A percentile compares a stretch with the other conserved stretches of the same genome.
These are phyloP conservation scores for Erysimum cheiranthoides DNA, from an alignment of 345 rosid species.

Conservation along the genomic window DNA sequence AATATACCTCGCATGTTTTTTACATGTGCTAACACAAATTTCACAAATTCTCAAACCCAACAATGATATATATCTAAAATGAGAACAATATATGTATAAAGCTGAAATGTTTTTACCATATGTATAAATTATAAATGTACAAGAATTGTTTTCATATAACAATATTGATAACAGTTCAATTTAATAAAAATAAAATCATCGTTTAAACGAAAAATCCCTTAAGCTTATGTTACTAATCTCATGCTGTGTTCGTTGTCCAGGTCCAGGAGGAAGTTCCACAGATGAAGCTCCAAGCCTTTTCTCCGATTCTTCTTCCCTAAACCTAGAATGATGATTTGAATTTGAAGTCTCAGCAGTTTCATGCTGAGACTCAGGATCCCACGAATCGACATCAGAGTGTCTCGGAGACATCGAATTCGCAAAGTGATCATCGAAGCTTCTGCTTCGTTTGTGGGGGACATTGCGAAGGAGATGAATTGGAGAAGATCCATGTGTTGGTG, in stretches of 20 bases:
- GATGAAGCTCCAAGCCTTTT: not conserved
- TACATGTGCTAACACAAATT: no score
- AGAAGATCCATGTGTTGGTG: constrained; percentile 66
- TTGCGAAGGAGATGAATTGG: constrained; percentile 68
- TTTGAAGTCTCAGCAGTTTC: constrained; percentile 26
- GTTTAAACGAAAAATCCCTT: constrained; percentile 48
- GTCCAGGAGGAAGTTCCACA: constrained; percentile 37
- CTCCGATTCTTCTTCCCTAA: constrained; percentile 34
- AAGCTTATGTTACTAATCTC: constrained; percentile 26
- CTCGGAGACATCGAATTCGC: constrained; percentile 37
- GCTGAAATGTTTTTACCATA: no score
- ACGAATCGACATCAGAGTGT: constrained; percentile 33
- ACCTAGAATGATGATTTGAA: constrained; percentile 15
- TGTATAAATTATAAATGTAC: not conserved
- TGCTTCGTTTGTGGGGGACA: constrained; percentile 39
- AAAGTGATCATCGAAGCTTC: constrained; percentile 35
- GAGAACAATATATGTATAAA: no score
- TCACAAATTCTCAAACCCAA: no score
- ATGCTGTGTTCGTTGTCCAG: constrained; percentile 31
- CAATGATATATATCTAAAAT: no score
- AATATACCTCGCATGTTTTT: no score
- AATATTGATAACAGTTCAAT: not conserved
- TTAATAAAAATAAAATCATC: constrained; percentile 18
- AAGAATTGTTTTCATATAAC: not conserved
- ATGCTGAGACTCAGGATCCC: constrained; percentile 44